phyloP scores from a whole-genome alignment of 257 asterid genomes.

The Ilex aquifolium region DNA sequence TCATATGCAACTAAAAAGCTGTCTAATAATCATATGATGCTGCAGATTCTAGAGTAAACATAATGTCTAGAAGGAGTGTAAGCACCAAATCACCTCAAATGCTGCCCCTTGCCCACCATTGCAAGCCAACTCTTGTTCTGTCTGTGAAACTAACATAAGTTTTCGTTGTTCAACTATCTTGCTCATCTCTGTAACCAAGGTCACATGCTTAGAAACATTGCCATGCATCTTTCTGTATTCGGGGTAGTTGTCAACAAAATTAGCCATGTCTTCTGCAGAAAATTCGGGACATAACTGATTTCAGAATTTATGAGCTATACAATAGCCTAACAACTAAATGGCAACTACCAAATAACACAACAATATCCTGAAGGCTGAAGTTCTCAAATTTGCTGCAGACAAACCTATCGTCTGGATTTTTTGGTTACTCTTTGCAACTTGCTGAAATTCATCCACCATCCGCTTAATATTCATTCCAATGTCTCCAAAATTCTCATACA shows the following conservation, averaged over 20 bases:
- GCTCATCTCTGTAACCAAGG: slow-evolving; percentile 96
- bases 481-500: slow-evolving; percentile 93
- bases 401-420: slow-evolving; percentile 94
- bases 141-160: slow-evolving; percentile 92
- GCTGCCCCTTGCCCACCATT: slow-evolving; percentile 99
- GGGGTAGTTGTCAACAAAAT: slow-evolving; percentile 96
- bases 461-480: slow-evolving; percentile 95
- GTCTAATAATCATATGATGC: not conserved
- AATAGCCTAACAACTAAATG: slow-evolving; percentile 13
- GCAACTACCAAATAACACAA: slow-evolving; percentile 5
- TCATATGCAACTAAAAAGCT: too few species aligned
- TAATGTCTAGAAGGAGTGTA: not conserved
- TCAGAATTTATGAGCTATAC: slow-evolving; percentile 10
- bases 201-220: slow-evolving; percentile 97
- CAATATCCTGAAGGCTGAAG: slow-evolving; percentile 7
- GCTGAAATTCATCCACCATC: slow-evolving; percentile 96
- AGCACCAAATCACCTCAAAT: slow-evolving; percentile 63
- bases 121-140: slow-evolving; percentile 97
- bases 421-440: slow-evolving; percentile 91
- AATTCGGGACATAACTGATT: slow-evolving; percentile 16
- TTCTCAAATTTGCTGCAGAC: slow-evolving; percentile 22
- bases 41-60: not conserved
- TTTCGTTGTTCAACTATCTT: slow-evolving; percentile 91
- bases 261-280: slow-evolving; percentile 96
- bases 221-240: slow-evolving; percentile 95